Base-by-base conservation (phyloP, 2,329 filamentous ascomycete species). In the Diaporthe longicolla region DNA sequence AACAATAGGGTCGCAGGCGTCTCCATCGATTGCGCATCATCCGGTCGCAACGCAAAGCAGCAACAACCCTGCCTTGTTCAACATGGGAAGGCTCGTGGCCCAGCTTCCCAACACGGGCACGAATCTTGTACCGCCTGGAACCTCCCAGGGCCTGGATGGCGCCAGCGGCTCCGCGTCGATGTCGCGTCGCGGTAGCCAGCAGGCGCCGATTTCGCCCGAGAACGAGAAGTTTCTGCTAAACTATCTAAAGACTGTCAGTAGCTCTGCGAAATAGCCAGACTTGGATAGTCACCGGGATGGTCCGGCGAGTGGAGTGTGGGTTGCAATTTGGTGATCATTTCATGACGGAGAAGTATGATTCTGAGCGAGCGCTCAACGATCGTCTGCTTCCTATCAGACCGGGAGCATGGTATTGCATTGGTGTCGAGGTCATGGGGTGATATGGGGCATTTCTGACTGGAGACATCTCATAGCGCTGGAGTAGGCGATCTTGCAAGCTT, bases 41-140 rank as follows among this genome's bases (percentile, higher is more conserved):
- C 73, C 68, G 65, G 76, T 74, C 55, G 77, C 80, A 24, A 78
- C 79, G 69, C 77, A 74, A 57, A 82, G 80, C 74, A 79, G 79
- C 21, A 83, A 81, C 72, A 84, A 82, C 73, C 79, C 61, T 76
- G 75, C 58, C 78, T 75, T 76, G 54, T 81, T 72, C 77, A 77
- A 68, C 78, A 52, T 70, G 48, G 54, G 48, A 57, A 57, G 43
- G 24, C 21, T 70, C 54, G 59, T 54, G 17, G 24, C 29, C 11
- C 68, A 63, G 21, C 21, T 66, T 37, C 54, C 74, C 13, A 45
- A 63, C 48, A 24, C 72, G 21, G 37, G 26, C 35, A 63, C 74
- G 52, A 45, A 35, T 10, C 19, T 43, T 17, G 21, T 24, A 17
- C 65, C 71, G 35, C 52, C 58, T 19, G 71, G 63, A n/a, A n/a